Percentiles rank a stretch among this genome's conserved stretches.
These are phyloP conservation scores for Skeletonema potamos DNA, from an alignment of 108 stramenopile species.

Conservation along the genomic window DNA sequence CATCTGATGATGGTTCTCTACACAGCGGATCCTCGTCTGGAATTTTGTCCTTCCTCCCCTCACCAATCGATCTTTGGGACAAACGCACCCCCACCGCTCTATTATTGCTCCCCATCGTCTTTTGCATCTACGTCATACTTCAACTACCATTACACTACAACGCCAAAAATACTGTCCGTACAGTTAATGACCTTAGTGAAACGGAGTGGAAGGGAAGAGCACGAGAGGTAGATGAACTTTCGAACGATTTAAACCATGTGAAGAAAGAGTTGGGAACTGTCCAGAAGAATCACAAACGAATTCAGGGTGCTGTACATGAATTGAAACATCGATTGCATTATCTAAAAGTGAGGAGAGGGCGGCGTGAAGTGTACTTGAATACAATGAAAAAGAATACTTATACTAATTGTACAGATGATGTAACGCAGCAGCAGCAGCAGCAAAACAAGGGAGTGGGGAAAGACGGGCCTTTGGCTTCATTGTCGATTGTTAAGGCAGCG, in stretches of 20 bases:
- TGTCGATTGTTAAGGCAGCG: background rate
- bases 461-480: background rate
- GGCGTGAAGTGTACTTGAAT: constrained; percentile 9
- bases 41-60: constrained; percentile 19
- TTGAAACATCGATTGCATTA: constrained; percentile 14
- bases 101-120: constrained; percentile 34
- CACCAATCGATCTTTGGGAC: constrained; percentile 28
- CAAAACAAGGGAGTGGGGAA: constrained; percentile 1
- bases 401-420: background rate
- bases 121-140: constrained; percentile 25
- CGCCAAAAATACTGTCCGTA: constrained; percentile 3
- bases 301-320: constrained; percentile 2
- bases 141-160: constrained; percentile 35
- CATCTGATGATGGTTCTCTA: background rate
- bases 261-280: constrained; percentile 10
- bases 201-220: constrained; percentile 15
- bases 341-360: constrained; percentile 17
- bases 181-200: background rate
- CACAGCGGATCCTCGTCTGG: background rate
- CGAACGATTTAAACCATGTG: background rate
- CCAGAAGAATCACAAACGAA: background rate
- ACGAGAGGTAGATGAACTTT: constrained; percentile 1
- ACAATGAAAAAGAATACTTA: background rate
- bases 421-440: background rate
- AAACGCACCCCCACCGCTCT: constrained; percentile 24